Percentiles rank a stretch among this genome's conserved stretches.
These are phyloP conservation scores for Hygrophorus pudorinus DNA, from an alignment of 768 basidiomycete genomes.

Conservation along the genomic window DNA sequence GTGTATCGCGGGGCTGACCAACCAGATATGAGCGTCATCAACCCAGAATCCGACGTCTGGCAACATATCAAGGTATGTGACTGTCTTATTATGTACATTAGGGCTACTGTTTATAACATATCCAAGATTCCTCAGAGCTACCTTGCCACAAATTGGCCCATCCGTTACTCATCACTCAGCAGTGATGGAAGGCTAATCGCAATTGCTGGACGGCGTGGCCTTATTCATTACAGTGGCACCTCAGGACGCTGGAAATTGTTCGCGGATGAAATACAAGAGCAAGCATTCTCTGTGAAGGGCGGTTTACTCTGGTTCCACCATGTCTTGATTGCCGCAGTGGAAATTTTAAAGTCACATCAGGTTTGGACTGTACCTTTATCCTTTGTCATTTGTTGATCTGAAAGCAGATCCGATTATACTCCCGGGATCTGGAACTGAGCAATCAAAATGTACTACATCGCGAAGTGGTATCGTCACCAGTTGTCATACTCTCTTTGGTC, in stretches of 20 bases:
- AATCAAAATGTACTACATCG: constrained; percentile 78
- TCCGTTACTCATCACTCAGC: constrained; percentile 85
- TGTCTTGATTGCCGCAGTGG: constrained; percentile 85
- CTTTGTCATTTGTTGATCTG: not conserved
- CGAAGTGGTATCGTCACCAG: constrained; percentile 64
- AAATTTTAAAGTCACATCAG: constrained; percentile 70
- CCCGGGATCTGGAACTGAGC: constrained; percentile 80
- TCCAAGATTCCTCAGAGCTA: constrained; percentile 83
- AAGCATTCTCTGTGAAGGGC: constrained; percentile 79
- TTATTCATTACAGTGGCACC: constrained; percentile 88
- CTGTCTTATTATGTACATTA: not conserved
- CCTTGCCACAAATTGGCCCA: constrained; percentile 86
- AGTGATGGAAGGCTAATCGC: constrained; percentile 88
- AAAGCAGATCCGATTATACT: constrained; percentile 80
- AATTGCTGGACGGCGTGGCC: constrained; percentile 81
- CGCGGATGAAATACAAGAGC: constrained; percentile 70
- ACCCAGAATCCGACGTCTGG: constrained; percentile 97
- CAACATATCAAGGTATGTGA: constrained; percentile 77
- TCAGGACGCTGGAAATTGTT: constrained; percentile 96
- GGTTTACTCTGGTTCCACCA: constrained; percentile 97
- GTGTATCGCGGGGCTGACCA: constrained; percentile 96
- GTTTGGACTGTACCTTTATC: constrained; percentile 25
- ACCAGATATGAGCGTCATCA: constrained; percentile 96
- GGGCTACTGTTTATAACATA: not conserved
- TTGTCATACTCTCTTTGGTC: constrained; percentile 82